These are phyloP conservation scores for Trametes villosa DNA, from an alignment of 768 basidiomycete genomes.

Conservation along the genomic window DNA sequence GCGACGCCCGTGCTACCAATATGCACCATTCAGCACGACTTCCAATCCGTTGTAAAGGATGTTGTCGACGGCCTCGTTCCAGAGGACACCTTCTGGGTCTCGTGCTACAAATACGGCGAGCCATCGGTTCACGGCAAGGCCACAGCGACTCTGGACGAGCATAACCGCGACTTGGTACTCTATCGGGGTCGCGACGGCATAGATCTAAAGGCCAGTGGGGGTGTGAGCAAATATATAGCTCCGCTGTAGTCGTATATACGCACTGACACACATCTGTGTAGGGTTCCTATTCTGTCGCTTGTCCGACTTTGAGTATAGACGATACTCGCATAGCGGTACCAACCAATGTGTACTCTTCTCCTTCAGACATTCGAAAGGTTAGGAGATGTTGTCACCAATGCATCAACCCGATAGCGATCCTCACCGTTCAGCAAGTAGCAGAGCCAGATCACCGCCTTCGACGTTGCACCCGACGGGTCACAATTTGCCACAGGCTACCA, in stretches of 20 bases:
- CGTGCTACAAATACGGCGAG: constrained; percentile 61
- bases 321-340: constrained; percentile 55
- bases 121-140: constrained; percentile 70
- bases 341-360: constrained; percentile 52
- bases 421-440: constrained; percentile 34
- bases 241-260: neutral
- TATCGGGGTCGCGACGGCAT: constrained; percentile 54
- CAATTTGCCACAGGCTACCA: constrained; percentile 64
- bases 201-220: constrained; percentile 41
- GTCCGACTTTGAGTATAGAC: constrained; percentile 50
- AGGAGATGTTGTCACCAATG: neutral
- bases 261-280: neutral
- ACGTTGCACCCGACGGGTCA: constrained; percentile 60
- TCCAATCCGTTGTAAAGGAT: constrained; percentile 63
- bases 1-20: constrained; percentile 49
- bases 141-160: constrained; percentile 54
- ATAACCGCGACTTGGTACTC: constrained; percentile 52
- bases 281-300: constrained; percentile 50
- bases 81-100: constrained; percentile 72
- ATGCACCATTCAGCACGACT: constrained; percentile 62
- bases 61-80: constrained; percentile 60
- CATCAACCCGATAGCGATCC: neutral
- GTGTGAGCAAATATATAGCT: constrained; percentile 34
- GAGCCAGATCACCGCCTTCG: constrained; percentile 65
- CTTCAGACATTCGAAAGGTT: constrained; percentile 43